These are phyloP conservation scores for Xylaria sp. DNA, from an alignment of 2,329 filamentous ascomycete genomes.

Conservation along the genomic window DNA sequence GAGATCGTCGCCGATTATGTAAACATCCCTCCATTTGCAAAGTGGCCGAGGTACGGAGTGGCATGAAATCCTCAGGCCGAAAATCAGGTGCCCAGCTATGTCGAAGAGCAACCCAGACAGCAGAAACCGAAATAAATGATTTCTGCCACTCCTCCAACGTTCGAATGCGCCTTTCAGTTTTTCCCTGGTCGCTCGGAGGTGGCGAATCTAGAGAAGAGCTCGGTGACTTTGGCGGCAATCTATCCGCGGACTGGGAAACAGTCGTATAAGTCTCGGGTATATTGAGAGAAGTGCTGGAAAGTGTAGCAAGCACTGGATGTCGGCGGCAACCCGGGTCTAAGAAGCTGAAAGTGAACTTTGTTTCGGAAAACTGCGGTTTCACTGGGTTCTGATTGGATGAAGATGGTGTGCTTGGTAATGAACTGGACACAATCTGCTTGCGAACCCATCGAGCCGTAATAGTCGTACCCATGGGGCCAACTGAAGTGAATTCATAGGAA, in stretches of 20 bases:
- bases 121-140: conserved; percentile 62
- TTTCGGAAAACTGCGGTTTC: conserved; percentile 51
- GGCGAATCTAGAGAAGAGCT: conserved; percentile 41
- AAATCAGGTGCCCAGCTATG: conserved; percentile 56
- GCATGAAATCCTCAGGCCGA: conserved; percentile 46
- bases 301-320: conserved; percentile 78
- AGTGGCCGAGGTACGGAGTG: conserved; percentile 31
- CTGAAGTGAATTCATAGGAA: conserved; percentile 72
- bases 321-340: conserved; percentile 74
- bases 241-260: conserved; percentile 61
- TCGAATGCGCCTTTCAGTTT: conserved; percentile 49
- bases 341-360: conserved; percentile 79
- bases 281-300: conserved; percentile 72
- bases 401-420: conserved; percentile 42
- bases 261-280: conserved; percentile 75
- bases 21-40: conserved; percentile 18
- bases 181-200: conserved; percentile 28
- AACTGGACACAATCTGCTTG: conserved; percentile 50
- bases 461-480: conserved; percentile 66
- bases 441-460: conserved; percentile 77
- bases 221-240: conserved; percentile 58
- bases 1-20: conserved; percentile 38
- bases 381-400: conserved; percentile 39
- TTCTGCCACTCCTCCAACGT: conserved; percentile 57
- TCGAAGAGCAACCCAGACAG: conserved; percentile 62